Evolutionary conservation across 441 rosid species (phyloP).

Genomic region (Macaranga tanarius): DNA sequence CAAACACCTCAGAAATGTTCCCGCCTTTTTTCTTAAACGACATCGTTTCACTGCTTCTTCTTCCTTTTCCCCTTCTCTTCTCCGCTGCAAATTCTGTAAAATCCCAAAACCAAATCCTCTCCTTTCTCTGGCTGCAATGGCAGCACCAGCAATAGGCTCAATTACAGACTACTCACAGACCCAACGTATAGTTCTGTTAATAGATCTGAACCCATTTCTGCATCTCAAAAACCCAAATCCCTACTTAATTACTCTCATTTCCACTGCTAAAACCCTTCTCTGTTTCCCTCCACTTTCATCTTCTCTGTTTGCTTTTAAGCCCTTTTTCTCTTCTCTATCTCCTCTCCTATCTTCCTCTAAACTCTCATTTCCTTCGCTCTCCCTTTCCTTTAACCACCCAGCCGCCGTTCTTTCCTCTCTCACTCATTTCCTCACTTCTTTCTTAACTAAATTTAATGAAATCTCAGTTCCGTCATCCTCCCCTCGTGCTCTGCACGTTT

Average conservation of each 20-base stretch:
- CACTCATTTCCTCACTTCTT: slow-evolving; percentile 31
- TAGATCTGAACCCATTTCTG: slow-evolving; percentile 79
- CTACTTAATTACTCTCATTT: slow-evolving; percentile 42
- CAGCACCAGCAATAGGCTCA: slow-evolving; percentile 23
- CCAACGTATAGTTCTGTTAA: slow-evolving; percentile 71
- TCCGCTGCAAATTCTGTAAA: neutral
- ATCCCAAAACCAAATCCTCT: neutral
- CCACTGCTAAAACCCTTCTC: slow-evolving; percentile 57
- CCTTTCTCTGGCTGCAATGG: slow-evolving; percentile 28
- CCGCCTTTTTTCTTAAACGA: neutral
- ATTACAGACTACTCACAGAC: slow-evolving; percentile 52
- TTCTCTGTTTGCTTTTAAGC: slow-evolving; percentile 74
- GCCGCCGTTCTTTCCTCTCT: slow-evolving; percentile 43
- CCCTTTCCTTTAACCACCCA: slow-evolving; percentile 68
- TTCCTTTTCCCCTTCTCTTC: neutral
- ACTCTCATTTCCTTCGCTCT: slow-evolving; percentile 52
- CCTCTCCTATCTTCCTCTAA: slow-evolving; percentile 85
- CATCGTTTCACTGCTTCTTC: neutral
- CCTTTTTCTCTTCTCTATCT: slow-evolving; percentile 86
- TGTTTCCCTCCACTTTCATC: slow-evolving; percentile 54
- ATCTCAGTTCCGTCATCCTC: slow-evolving; percentile 3
- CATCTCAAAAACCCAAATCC: slow-evolving; percentile 31
- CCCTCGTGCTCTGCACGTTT: slow-evolving; percentile 48
- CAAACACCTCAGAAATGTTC: neutral
- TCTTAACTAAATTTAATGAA: slow-evolving; percentile 21